Conservation (phyloP, 257 asterid species). For the Solanum bulbocastanum region DNA sequence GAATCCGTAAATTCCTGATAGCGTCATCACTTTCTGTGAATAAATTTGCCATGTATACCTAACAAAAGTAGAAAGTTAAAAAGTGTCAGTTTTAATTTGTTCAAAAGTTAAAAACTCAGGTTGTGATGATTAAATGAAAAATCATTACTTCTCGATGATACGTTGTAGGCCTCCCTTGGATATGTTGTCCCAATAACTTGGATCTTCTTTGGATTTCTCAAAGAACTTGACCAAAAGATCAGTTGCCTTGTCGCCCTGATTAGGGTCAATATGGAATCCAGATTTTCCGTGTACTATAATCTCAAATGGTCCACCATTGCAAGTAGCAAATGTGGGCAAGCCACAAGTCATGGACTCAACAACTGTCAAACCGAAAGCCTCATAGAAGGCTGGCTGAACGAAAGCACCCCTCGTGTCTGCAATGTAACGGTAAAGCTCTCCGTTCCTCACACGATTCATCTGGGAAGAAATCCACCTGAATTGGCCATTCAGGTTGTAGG, state of each 20-base stretch:
- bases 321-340: conserved; percentile 11
- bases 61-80: neutral
- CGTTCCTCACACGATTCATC: conserved; percentile 12
- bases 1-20: conserved; percentile 6
- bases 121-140: neutral
- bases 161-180: conserved; percentile 7
- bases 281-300: conserved; percentile 9
- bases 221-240: conserved; percentile 4
- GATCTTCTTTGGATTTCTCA: conserved; percentile 6
- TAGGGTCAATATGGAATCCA: conserved; percentile 11
- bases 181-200: conserved; percentile 8
- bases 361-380: conserved; percentile 11
- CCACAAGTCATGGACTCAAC: conserved; percentile 11
- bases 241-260: conserved; percentile 3
- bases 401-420: conserved; percentile 12
- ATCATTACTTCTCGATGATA: conserved; percentile 2
- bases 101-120: neutral
- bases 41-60: conserved; percentile 10
- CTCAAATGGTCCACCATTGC: conserved; percentile 12
- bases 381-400: conserved; percentile 9
- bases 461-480: conserved; percentile 13
- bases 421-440: conserved; percentile 10
- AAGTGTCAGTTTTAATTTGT: neutral
- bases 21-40: conserved; percentile 3
- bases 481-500: conserved; percentile 5